Conservation (phyloP, 805 yeast species). For the Zygotorulaspora danielsina region DNA sequence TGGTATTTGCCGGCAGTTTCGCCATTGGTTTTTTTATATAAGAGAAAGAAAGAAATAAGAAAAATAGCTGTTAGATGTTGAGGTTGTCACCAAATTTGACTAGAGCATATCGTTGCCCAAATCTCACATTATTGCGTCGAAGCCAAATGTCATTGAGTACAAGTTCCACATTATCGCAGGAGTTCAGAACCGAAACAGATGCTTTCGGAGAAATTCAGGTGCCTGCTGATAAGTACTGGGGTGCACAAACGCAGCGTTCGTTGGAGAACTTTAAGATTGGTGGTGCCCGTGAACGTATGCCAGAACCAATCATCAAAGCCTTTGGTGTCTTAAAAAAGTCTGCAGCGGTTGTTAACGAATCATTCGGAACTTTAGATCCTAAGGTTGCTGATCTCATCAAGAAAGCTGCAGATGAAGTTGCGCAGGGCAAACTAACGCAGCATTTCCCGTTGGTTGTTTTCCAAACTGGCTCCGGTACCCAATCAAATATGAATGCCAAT, state of each 20-base stretch:
- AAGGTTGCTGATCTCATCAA: slow-evolving; percentile 79
- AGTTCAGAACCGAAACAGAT: slow-evolving; percentile 73
- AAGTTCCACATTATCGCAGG: slow-evolving; percentile 7
- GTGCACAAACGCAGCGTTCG: slow-evolving; percentile 97
- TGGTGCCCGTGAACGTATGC: slow-evolving; percentile 85
- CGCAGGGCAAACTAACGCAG: slow-evolving; percentile 83
- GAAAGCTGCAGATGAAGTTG: slow-evolving; percentile 92
- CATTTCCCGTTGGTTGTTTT: slow-evolving; percentile 98
- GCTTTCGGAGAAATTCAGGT: slow-evolving; percentile 97
- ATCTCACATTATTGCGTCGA: not conserved
- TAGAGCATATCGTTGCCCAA: slow-evolving; percentile 6
- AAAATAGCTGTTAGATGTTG: slow-evolving; percentile 6
- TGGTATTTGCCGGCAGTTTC: not conserved
- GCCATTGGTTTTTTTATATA: slow-evolving; percentile 1
- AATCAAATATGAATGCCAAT: slow-evolving; percentile 97
- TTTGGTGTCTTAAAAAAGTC: slow-evolving; percentile 94
- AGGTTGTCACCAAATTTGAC: slow-evolving; percentile 9
- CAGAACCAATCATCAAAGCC: slow-evolving; percentile 83
- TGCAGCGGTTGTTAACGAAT: slow-evolving; percentile 84
- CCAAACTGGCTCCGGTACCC: slow-evolving; percentile 99
- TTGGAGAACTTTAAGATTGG: slow-evolving; percentile 93
- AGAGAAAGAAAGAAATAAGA: not conserved
- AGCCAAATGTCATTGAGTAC: slow-evolving; percentile 7
- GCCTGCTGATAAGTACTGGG: slow-evolving; percentile 85
- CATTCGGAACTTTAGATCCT: slow-evolving; percentile 78